Conservation (phyloP, 1,284 basidiomycete genomes). For the Sanguinoderma infundibulare region DNA sequence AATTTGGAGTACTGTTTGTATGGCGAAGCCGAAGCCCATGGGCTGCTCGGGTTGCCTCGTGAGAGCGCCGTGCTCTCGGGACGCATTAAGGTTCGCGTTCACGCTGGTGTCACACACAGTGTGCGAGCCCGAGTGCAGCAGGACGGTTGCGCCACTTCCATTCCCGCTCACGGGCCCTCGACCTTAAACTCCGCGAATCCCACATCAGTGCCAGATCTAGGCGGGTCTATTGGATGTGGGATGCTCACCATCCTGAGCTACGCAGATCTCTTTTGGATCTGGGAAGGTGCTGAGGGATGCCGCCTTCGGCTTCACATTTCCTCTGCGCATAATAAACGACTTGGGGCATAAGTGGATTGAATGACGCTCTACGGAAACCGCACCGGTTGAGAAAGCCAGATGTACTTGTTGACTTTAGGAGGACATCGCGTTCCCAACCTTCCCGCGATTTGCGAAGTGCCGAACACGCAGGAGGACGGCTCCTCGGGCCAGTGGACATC, state of each 20-base stretch:
- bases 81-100: background rate
- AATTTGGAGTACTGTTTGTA: background rate
- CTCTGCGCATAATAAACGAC: background rate
- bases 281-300: background rate
- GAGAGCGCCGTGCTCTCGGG: background rate
- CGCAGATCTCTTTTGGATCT: constrained; percentile 1
- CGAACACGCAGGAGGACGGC: background rate
- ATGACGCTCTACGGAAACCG: background rate
- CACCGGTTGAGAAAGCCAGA: background rate
- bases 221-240: background rate
- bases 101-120: background rate
- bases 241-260: constrained; percentile 2
- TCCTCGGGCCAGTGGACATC: background rate
- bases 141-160: background rate
- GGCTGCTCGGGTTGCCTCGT: background rate
- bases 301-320: background rate
- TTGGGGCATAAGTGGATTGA: background rate
- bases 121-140: background rate
- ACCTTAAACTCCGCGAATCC: constrained; percentile 6
- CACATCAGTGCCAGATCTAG: background rate
- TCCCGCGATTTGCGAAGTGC: background rate
- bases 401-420: background rate
- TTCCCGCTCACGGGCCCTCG: background rate
- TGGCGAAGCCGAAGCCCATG: background rate
- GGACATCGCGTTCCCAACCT: background rate